Evolutionary conservation across 345 rosid species (phyloP), one percentile per base, ranked within the genome.

Genomic region (Salix viminalis): DNA sequence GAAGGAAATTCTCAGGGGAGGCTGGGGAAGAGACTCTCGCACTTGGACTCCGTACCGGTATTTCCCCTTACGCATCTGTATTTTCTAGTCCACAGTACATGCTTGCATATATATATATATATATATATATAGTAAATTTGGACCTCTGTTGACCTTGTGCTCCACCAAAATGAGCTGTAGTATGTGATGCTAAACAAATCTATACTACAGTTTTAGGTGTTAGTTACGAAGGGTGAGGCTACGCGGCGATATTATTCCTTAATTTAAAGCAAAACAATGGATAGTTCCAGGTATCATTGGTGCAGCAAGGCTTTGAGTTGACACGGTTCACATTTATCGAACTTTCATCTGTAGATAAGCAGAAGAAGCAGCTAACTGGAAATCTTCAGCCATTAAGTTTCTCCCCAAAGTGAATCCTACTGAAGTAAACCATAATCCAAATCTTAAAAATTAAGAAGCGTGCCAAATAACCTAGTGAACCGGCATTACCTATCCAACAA

Each of bases 31-130:
- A 86, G 95, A 75, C 87, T 94, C 34, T 92, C 95, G 65, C 98
- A 94, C 85, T 80, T 94, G 78, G 97, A 88, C 83, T 94, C 98
- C 70, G 89, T 94, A 76, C 97, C 97, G 5, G 98, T 94, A 86
- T 67, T 60, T 70, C 60, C 82, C 76, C 65, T 39, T 78, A 56
- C 72, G n/a, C 26, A 10, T 19, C 69, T 28, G 72, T 19, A 13
- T 65, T 6, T 39, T 68, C 7, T 19, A 24, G 30, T 24, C 3
- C 39, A 60, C 9, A 13, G 8, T 67, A n/a, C 65, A 23, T 39
- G 24, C 39, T 6, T 60, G 28, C 36, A 4, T 36, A 34, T 7
- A 7, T 19, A 6, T 24, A 64, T 11, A 34, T 34, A 30, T 30
- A 30, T n/a, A 26, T 4, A 6, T n/a, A n/a, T 56, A 41, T 18